phyloP scores from a whole-genome alignment of 768 basidiomycete species.

The Lactarius sanguifluus region DNA sequence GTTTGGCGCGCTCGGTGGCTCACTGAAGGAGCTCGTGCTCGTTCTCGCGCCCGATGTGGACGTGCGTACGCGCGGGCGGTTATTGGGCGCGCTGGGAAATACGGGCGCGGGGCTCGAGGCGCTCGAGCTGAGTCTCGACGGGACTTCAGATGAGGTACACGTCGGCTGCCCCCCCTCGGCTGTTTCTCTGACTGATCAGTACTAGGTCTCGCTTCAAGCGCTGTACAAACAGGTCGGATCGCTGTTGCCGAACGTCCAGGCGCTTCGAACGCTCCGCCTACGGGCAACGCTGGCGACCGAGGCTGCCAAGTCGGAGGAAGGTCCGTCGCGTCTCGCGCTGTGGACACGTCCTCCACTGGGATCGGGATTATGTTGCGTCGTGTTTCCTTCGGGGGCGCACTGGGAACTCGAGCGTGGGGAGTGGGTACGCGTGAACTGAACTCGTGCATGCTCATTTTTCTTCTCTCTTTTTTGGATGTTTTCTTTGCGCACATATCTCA shows the following conservation, averaged over 20 bases:
- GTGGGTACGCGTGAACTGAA: slow-evolving; percentile 15
- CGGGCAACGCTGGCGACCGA: slow-evolving; percentile 42
- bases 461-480: not conserved
- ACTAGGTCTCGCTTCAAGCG: slow-evolving; percentile 28
- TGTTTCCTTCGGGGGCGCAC: slow-evolving; percentile 35
- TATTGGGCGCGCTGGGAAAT: slow-evolving; percentile 36
- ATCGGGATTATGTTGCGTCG: slow-evolving; percentile 30
- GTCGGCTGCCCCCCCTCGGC: no score
- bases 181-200: not conserved
- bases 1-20: slow-evolving; percentile 31
- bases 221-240: slow-evolving; percentile 35
- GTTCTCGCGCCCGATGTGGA: slow-evolving; percentile 33
- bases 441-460: not conserved
- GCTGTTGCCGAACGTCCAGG: slow-evolving; percentile 34
- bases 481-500: not conserved
- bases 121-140: slow-evolving; percentile 34
- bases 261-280: slow-evolving; percentile 34
- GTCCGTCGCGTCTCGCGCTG: slow-evolving; percentile 32
- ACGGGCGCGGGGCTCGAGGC: slow-evolving; percentile 33
- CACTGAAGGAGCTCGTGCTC: slow-evolving; percentile 25
- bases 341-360: slow-evolving; percentile 34
- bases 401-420: slow-evolving; percentile 28
- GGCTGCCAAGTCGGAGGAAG: slow-evolving; percentile 38
- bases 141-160: slow-evolving; percentile 36
- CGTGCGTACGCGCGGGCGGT: slow-evolving; percentile 36